Base-by-base conservation (phyloP, 163 green algal species). In the Scenedesmus sp. region DNA sequence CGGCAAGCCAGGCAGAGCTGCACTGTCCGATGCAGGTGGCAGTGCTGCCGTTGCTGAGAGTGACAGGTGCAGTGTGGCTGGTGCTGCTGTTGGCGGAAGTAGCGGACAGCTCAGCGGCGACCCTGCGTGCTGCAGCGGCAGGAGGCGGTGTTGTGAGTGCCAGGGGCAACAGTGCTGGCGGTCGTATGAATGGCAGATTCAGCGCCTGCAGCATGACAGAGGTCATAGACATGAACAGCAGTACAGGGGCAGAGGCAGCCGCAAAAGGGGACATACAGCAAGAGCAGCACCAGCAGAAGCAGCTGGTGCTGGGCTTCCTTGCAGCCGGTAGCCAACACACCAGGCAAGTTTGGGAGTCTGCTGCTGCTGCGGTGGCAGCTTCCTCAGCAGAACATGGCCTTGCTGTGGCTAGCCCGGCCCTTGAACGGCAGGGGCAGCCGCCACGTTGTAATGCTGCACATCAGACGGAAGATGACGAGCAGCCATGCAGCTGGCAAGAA, bases 231-330 rank as follows among this genome's bases (percentile, higher is more conserved):
- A 33, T 40, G 42, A 85, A 3, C 30, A 40, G 30, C 6, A 76
- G 16, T 7, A 33, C 30, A 76, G 65, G 30, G 40, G 3, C 30
- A 40, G 26, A 53, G 13, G 73, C 18, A 46, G 73, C 79, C 43
- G 43, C n/a, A 43, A 44, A 26, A 40, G 44, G 13, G 4, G 46
- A 20, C 43, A 6, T 70, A 16, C 37, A 44, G 35, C 16, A n/a
- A n/a, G 40, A 85, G 79, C 79, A 85, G 43, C 79, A 40, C 43
- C 79, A 85, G 42, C 79, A 85, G 79, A 24, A 40, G 3, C 24
- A 40, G 20, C 13, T 35, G 22, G 10, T 61, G 79, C 20, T 49
- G 24, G 43, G 26, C 16, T 59, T 61, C 79, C 30, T 33, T 10
- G 46, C 79, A 40, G 42, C 15, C 65, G 79, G 13, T 33, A 59